Conservation (phyloP, 805 yeast species). For the Teunomyces barrocoloradensis region DNA sequence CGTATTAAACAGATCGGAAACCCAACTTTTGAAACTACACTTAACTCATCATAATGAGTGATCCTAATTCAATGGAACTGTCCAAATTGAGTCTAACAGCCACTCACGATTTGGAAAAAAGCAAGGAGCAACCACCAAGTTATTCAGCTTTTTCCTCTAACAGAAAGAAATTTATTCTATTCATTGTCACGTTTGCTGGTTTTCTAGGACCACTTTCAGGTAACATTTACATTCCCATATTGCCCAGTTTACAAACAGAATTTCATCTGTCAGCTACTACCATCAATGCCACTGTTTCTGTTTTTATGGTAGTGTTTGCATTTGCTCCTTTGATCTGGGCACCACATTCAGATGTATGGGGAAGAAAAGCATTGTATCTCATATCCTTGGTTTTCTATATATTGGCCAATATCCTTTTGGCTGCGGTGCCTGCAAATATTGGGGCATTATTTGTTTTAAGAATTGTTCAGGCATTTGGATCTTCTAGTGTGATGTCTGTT, state of each 20-base stretch:
- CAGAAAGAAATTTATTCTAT: conserved; percentile 32
- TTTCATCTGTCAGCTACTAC: conserved; percentile 41
- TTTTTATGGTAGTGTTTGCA: conserved; percentile 56
- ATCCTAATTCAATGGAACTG: not conserved
- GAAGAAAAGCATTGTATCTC: conserved; percentile 33
- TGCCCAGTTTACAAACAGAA: conserved; percentile 43
- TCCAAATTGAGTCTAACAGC: not conserved
- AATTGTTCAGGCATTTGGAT: conserved; percentile 37
- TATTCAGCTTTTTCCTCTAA: conserved; percentile 34
- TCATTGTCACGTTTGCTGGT: conserved; percentile 47
- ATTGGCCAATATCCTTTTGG: conserved; percentile 27
- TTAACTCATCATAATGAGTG: not conserved
- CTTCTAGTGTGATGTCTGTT: conserved; percentile 34
- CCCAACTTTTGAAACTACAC: not conserved
- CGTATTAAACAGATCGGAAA: not conserved
- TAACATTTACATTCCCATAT: conserved; percentile 54
- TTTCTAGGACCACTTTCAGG: conserved; percentile 58
- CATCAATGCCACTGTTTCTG: conserved; percentile 56
- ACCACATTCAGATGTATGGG: conserved; percentile 52
- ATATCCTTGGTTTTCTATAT: conserved; percentile 25
- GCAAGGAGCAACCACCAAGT: not conserved
- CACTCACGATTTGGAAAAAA: not conserved
- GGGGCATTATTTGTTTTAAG: conserved; percentile 28
- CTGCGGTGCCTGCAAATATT: conserved; percentile 29
- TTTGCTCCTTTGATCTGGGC: conserved; percentile 59